Evolutionary conservation across 2,329 filamentous ascomycete species (phyloP).

Genomic region (Biscogniauxia marginata): DNA sequence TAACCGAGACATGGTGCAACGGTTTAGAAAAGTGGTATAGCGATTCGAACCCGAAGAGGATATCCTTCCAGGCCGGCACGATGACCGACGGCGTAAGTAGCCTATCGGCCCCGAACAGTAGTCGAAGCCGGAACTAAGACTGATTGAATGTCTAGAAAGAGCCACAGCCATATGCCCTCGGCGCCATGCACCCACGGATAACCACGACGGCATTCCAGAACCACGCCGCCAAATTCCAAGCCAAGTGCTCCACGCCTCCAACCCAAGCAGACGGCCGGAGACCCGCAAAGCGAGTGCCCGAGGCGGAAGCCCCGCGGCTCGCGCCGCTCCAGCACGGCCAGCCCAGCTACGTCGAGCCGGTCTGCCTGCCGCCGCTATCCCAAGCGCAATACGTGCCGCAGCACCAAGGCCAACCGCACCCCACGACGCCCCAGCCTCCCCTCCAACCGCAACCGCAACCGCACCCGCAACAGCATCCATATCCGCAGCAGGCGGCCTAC

Average conservation of each 20-base stretch:
- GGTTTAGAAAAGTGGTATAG: conserved; percentile 47
- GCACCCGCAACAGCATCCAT: conserved; percentile 18
- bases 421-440: conserved; percentile 18
- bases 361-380: conserved; percentile 28
- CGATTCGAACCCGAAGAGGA: conserved; percentile 40
- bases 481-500: too few species aligned
- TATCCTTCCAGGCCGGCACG: conserved; percentile 41
- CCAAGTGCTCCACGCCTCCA: conserved; percentile 23
- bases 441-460: conserved; percentile 11
- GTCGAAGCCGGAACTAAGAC: conserved; percentile 2
- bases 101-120: too few species aligned
- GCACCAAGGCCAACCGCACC: conserved; percentile 15
- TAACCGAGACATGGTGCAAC: conserved; percentile 53
- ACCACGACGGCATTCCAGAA: conserved; percentile 17
- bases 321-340: conserved; percentile 27
- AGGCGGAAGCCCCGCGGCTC: conserved; percentile 22
- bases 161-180: conserved; percentile 28
- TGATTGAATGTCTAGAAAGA: conserved; percentile 18
- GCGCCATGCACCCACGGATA: conserved; percentile 25
- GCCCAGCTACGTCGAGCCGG: conserved; percentile 25
- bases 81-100: conserved; percentile 50
- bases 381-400: conserved; percentile 26
- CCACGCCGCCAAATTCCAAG: conserved; percentile 19
- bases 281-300: conserved; percentile 8
- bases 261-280: conserved; percentile 9